Base-by-base conservation (phyloP, 1,284 basidiomycete species). In the Rhodofomes roseus region DNA sequence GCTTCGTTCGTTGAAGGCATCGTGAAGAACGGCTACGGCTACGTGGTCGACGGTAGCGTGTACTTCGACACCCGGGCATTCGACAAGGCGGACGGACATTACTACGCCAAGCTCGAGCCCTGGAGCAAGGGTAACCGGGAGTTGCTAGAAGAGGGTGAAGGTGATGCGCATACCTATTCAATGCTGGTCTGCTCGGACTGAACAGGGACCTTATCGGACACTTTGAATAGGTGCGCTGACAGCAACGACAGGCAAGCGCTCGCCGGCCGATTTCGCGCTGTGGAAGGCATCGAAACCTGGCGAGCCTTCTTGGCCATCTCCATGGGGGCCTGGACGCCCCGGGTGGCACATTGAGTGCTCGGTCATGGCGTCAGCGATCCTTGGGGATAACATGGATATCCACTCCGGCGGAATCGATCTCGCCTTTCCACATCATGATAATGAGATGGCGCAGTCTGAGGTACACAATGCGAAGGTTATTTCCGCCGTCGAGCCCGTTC, bases 341-440 rank as follows among this genome's bases (percentile, higher is more conserved):
- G 97, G 97, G 11, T 99, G 97, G 97, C 97, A 99, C 73, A 99
- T 99, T 60, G 97, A 99, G 74, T 99, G 97, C 78, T 96, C 94
- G 11, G 97, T 98, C 50, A 99, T 99, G 97, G 96, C 96, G 16
- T 93, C 88, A 60, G 95, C 90, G 40, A 82, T 99, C 54, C 81
- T 99, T 51, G 97, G 97, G 8, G 84, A 91, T 59, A 89, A 88
- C 60, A 95, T 99, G 87, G 97, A 99, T 75, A 96, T 99, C 64
- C 97, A 99, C 73, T 97, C 95, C 6, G 97, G 97, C 52, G 97
- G 97, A 14, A 88, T 95, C 54, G 97, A 99, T 75, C 82, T 99
- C 61, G 93, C 95, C 54, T 99, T 99, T 79, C 97, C 97, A 4
- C 97, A 99, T 77, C 97, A 99, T 73, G 97, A 99, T 74, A 99